Base-by-base conservation (phyloP, 345 rosid genomes). In the Populus tremula region DNA sequence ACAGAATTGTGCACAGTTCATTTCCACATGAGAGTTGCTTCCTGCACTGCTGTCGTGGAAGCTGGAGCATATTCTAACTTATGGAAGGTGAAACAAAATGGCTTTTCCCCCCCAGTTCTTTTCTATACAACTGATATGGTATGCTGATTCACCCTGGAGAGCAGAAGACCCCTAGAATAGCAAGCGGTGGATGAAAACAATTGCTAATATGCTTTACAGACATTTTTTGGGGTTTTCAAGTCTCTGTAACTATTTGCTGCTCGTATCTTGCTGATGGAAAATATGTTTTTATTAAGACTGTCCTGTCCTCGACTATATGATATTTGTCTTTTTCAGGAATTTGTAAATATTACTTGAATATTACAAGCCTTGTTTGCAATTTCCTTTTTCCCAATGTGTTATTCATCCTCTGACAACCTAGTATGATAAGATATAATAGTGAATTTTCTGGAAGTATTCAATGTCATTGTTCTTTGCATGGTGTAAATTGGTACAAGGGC, bases 21-120 rank as follows among this genome's bases (percentile, higher is more conserved):
- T 80, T 69, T 76, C 75, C 71, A 49, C 66, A n/a, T 62, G 67
- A 41, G 61, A 67, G 23, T 33, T 56, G 68, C 80, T 73, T 73
- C 62, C 72, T 56, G 64, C 74, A 23, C 36, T 65, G 29, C 77
- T 80, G 70, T 39, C 65, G 64, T 35, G 41, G 74, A 56, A 64
- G 75, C 54, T 73, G 79, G 72, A 67, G 80, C 63, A 71, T 69
- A 56, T 80, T 43, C 85, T 71, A 77, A 85, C 82, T 29, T 35
- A 45, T 23, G 68, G 77, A 74, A 71, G 79, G 21, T 71, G 71
- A 53, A 53, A 16, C 5, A 65, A 77, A 66, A 70, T 67, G 80
- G 77, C 74, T 80, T 78, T 69, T 72, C 75, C 77, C 53, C 12
- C 53, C 72, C 76, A 1, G 75, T 38, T 76, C 80, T 53, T 76